Percentiles rank a stretch among this genome's conserved stretches.
These are phyloP conservation scores for Leptographium radiaticola DNA, from an alignment of 2,329 filamentous ascomycete species.

Conservation along the genomic window DNA sequence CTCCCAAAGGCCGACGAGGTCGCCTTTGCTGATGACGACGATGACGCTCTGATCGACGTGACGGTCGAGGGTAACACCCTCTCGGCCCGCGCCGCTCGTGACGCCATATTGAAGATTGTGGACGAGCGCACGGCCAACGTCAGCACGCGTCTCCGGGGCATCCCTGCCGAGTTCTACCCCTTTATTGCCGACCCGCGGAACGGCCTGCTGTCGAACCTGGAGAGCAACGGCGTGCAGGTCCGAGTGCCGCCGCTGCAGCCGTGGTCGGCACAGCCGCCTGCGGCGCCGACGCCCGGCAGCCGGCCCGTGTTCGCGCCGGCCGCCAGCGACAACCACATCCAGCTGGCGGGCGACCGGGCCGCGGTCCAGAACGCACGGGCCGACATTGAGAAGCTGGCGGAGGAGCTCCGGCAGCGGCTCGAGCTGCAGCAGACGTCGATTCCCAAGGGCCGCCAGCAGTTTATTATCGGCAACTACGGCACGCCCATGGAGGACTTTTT, in stretches of 20 bases:
- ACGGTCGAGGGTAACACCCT: constrained; percentile 83
- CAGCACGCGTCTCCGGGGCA: constrained; percentile 66
- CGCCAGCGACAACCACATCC: constrained; percentile 61
- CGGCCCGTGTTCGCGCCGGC: constrained; percentile 59
- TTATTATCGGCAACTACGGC: constrained; percentile 79
- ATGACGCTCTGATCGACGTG: constrained; percentile 74
- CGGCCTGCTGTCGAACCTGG: constrained; percentile 51
- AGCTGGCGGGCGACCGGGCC: constrained; percentile 71
- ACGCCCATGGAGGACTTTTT: constrained; percentile 77
- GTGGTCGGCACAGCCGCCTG: constrained; percentile 57
- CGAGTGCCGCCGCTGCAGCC: constrained; percentile 72
- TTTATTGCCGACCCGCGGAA: constrained; percentile 81
- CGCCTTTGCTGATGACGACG: constrained; percentile 53
- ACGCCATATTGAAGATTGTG: constrained; percentile 77
- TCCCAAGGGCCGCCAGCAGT: constrained; percentile 80
- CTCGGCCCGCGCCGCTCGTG: constrained; percentile 69
- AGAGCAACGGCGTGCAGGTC: constrained; percentile 65
- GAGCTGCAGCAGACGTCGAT: constrained; percentile 69
- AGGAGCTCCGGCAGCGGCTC: constrained; percentile 63
- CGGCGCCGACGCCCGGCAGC: constrained; percentile 47
- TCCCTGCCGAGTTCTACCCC: constrained; percentile 87
- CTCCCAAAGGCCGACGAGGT: constrained; percentile 68
- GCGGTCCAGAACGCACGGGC: constrained; percentile 70
- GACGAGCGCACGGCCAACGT: constrained; percentile 74
- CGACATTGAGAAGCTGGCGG: constrained; percentile 66